phyloP scores from a whole-genome alignment of 2,329 filamentous ascomycete species.

The Ceratocystis variospora region DNA sequence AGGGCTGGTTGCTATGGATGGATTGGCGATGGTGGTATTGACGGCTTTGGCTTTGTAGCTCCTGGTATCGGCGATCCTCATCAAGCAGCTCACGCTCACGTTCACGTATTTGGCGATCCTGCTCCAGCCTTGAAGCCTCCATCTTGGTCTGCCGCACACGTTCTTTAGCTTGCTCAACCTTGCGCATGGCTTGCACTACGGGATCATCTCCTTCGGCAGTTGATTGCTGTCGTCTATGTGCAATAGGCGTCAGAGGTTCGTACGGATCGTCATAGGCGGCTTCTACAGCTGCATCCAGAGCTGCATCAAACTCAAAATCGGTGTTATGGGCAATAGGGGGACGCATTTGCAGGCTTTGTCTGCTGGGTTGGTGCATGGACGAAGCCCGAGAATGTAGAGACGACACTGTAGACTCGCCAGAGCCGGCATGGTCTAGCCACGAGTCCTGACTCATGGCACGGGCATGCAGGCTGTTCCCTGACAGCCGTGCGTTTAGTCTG shows the following conservation, averaged over 20 bases:
- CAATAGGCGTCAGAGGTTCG: conserved; percentile 48
- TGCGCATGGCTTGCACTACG: conserved; percentile 36
- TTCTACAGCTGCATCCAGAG: conserved; percentile 87
- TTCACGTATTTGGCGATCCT: conserved; percentile 32
- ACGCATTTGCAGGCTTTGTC: conserved; percentile 34
- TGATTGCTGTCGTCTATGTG: conserved; percentile 28
- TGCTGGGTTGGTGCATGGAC: conserved; percentile 40
- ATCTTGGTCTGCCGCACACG: conserved; percentile 58
- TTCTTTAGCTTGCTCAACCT: conserved; percentile 63
- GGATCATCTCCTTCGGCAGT: conserved; percentile 32
- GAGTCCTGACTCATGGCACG: conserved; percentile 62
- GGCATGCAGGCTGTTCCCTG: conserved; percentile 27
- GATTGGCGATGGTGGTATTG: not conserved
- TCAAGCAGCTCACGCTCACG: conserved; percentile 13
- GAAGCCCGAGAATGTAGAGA: conserved; percentile 72
- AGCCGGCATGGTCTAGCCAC: conserved; percentile 90
- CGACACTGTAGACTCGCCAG: conserved; percentile 62
- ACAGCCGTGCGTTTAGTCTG: conserved; percentile 13
- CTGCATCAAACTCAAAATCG: conserved; percentile 84
- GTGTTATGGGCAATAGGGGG: conserved; percentile 54
- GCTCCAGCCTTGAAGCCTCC: conserved; percentile 43
- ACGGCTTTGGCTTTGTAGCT: not conserved
- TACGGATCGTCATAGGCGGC: conserved; percentile 89
- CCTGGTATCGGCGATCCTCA: conserved; percentile 28
- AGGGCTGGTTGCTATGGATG: not conserved